Base-by-base conservation (phyloP, 1,284 basidiomycete genomes). In the Leccinum variabile region DNA sequence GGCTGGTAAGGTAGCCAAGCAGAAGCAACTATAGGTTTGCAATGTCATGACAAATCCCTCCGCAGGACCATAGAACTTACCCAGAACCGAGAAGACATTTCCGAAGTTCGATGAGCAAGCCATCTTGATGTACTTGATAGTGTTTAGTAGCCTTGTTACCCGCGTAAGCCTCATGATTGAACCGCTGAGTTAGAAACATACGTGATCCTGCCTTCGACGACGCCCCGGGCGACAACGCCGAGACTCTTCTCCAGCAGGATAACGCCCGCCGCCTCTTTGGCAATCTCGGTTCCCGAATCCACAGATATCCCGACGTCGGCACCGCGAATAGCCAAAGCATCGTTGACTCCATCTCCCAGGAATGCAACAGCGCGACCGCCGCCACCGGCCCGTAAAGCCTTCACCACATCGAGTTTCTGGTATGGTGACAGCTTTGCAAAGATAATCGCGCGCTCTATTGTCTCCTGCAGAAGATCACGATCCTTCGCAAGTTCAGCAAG, bases 221-320 rank as follows among this genome's bases (percentile, higher is more conserved):
- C 72, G 54, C 72, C 75, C 1, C 72, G 72, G 3, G 68, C 68
- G 28, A 73, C 75, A 14, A 76, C 74, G 3, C 18, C 72, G 49
- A 73, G 68, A 18, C 72, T 73, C 59, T 73, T 73, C 65, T 98
- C 95, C 49, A 98, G 93, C 18, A 99, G 83, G 69, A 99, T 98
- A 62, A 97, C 89, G 76, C 98, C 96, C 6, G 96, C 95, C 5
- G 97, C 97, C 79, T 98, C 96, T 77, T 98, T 98, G 16, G 97
- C 95, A 16, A 99, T 97, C 72, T 99, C 97, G 5, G 97, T 98
- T 11, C 97, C 97, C 62, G 91, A 92, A 62, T 97, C 97, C 94
- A 99, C 98, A 32, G 93, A 92, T 63, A 99, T 90, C 30, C 97
- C 97, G 66, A 99, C 98, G 74, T 98, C 97, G 1, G 97, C 96